Evolutionary conservation across 331 rosid species (phyloP).

Genomic region (Malus hybrid): DNA sequence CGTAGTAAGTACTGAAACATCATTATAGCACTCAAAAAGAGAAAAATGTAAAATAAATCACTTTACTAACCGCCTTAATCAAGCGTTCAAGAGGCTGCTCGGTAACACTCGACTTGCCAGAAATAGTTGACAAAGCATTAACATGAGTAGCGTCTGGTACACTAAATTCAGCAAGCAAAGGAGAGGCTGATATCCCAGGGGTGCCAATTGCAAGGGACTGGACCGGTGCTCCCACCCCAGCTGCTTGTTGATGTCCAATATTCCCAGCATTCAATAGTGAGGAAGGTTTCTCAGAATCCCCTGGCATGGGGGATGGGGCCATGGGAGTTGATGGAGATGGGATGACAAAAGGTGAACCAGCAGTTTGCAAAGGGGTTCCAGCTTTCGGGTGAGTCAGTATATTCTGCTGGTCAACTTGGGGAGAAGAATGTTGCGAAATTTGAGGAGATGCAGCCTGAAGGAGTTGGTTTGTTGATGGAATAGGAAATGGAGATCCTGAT

Average conservation of each 20-base stretch:
- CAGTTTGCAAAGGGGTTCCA: constrained; percentile 86
- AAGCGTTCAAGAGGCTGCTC: constrained; percentile 92
- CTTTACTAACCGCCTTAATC: constrained; percentile 66
- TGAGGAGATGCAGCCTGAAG: constrained; percentile 85
- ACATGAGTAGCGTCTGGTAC: constrained; percentile 70
- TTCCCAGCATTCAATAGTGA: constrained; percentile 54
- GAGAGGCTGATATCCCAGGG: constrained; percentile 97
- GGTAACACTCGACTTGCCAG: constrained; percentile 67
- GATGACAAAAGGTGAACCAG: constrained; percentile 75
- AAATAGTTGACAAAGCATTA: constrained; percentile 37
- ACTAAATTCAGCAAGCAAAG: constrained; percentile 83
- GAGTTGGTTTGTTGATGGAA: constrained; percentile 70
- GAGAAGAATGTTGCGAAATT: constrained; percentile 81
- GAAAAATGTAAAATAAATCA: constrained; percentile 8
- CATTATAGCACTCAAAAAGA: not conserved
- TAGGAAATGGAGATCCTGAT: constrained; percentile 54
- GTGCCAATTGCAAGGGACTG: constrained; percentile 93
- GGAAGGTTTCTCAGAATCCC: constrained; percentile 85
- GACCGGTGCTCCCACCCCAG: constrained; percentile 43
- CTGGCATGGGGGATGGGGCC: constrained; percentile 93
- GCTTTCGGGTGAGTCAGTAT: constrained; percentile 51
- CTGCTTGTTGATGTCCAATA: constrained; percentile 65
- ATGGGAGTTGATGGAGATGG: constrained; percentile 93
- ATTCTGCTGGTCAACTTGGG: constrained; percentile 85
- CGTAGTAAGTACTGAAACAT: not conserved